phyloP scores from a whole-genome alignment of 2,329 filamentous ascomycete species.

The Trichoderma sp. region DNA sequence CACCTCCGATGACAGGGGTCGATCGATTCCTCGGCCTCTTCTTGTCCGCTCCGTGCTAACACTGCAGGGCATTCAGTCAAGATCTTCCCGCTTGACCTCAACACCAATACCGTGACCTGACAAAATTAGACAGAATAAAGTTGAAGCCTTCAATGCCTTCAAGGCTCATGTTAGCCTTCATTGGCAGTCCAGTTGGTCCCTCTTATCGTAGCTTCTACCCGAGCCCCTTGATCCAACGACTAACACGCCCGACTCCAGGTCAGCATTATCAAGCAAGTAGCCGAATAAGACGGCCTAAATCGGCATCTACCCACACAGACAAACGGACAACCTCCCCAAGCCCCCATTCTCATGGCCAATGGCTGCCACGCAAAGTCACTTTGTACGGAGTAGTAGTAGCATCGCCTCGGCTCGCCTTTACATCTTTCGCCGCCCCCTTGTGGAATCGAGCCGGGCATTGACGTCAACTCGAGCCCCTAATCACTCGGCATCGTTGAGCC shows the following conservation, averaged over 20 bases:
- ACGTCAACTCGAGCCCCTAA: constrained; percentile 19
- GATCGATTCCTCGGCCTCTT: too few relatives aligned
- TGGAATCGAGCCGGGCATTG: constrained; percentile 8
- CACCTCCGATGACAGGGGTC: too few relatives aligned
- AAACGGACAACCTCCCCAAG: too few relatives aligned
- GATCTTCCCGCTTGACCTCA: too few relatives aligned
- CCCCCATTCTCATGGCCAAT: constrained; percentile 2
- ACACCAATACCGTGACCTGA: too few relatives aligned
- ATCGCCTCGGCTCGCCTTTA: constrained; percentile 19
- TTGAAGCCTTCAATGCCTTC: too few relatives aligned
- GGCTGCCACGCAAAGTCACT: background rate
- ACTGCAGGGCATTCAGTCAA: too few relatives aligned
- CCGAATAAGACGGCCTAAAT: constrained; percentile 4
- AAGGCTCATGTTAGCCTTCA: too few relatives aligned
- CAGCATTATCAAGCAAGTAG: background rate
- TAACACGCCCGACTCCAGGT: background rate
- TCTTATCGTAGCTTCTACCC: background rate
- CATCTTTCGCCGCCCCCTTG: constrained; percentile 5
- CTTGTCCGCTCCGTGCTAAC: too few relatives aligned
- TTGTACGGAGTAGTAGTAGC: background rate
- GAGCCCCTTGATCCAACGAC: background rate
- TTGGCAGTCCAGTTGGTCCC: background rate
- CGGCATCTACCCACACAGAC: background rate
- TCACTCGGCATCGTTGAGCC: constrained; percentile 21
- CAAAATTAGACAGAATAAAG: too few relatives aligned